These are phyloP conservation scores for Rubus idaeus DNA, from an alignment of 306 rosid genomes.

Conservation along the genomic window DNA sequence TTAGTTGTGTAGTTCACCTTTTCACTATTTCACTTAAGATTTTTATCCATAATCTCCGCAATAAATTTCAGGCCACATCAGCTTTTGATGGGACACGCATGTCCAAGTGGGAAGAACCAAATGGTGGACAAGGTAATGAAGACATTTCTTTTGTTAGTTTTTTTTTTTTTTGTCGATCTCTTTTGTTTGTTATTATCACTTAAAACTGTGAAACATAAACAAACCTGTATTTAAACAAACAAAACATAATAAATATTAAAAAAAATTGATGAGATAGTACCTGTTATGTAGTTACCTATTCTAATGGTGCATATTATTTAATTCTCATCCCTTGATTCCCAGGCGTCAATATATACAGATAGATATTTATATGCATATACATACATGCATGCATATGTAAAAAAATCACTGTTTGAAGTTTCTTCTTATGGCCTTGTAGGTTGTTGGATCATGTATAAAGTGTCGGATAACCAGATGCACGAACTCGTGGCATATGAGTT, in stretches of 20 bases:
- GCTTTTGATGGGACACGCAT: slow-evolving; percentile 74
- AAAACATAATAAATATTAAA: not conserved
- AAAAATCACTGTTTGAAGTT: not conserved
- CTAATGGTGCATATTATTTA: not conserved
- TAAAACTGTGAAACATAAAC: not conserved
- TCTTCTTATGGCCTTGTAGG: slow-evolving; percentile 43
- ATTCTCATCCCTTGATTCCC: not conserved
- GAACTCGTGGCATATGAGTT: slow-evolving; percentile 87
- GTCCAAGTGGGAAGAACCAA: slow-evolving; percentile 97
- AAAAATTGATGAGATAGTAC: not conserved
- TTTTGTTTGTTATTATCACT: not conserved
- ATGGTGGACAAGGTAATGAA: slow-evolving; percentile 79
- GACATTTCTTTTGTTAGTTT: not conserved
- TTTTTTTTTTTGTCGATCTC: no score
- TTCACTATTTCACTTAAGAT: slow-evolving; percentile 17
- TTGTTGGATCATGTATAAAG: slow-evolving; percentile 71
- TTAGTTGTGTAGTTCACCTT: slow-evolving; percentile 24
- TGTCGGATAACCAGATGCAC: slow-evolving; percentile 47
- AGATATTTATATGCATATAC: not conserved
- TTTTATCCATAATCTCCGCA: slow-evolving; percentile 21
- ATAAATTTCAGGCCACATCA: slow-evolving; percentile 66
- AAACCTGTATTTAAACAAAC: not conserved
- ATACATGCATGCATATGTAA: not conserved
- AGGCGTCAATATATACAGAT: not conserved
- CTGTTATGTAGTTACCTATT: not conserved